Percentiles rank a stretch among this genome's conserved stretches.
Conservation (phyloP, 208 protist genomes). For the Tritrichomonas foetus region DNA sequence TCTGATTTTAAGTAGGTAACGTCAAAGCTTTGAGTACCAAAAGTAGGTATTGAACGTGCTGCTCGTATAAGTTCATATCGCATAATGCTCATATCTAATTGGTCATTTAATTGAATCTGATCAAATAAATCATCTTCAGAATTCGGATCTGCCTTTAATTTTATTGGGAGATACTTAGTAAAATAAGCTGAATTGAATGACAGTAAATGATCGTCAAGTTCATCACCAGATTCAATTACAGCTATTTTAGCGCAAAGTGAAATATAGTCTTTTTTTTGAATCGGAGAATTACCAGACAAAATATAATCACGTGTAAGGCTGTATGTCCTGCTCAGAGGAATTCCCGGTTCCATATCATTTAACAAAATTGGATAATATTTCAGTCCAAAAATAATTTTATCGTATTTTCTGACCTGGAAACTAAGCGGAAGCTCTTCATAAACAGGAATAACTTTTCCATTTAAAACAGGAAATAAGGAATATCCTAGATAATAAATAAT, state of each 20-base stretch:
- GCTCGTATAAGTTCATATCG: neutral
- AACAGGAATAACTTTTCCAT: too few relatives aligned
- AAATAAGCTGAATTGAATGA: neutral
- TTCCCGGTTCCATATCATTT: too few relatives aligned
- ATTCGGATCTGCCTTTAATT: neutral
- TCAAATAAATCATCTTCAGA: neutral
- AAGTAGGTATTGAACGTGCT: neutral
- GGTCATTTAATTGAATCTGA: neutral
- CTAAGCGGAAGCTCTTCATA: too few relatives aligned
- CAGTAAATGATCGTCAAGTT: neutral
- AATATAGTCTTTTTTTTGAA: neutral
- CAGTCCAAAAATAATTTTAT: too few relatives aligned
- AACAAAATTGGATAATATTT: too few relatives aligned
- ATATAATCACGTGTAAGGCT: neutral
- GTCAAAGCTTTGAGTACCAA: neutral
- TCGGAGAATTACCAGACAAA: neutral
- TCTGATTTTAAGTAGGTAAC: neutral
- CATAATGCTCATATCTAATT: neutral
- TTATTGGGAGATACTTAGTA: neutral
- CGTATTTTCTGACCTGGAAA: too few relatives aligned
- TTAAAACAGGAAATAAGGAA: too few relatives aligned
- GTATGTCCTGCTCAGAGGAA: neutral
- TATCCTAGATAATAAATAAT: too few relatives aligned
- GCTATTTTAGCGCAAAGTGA: neutral
- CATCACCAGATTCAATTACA: neutral